Evolutionary conservation across 2,329 filamentous ascomycete genomes (phyloP).

Genomic region (Colletotrichum tropicicola): DNA sequence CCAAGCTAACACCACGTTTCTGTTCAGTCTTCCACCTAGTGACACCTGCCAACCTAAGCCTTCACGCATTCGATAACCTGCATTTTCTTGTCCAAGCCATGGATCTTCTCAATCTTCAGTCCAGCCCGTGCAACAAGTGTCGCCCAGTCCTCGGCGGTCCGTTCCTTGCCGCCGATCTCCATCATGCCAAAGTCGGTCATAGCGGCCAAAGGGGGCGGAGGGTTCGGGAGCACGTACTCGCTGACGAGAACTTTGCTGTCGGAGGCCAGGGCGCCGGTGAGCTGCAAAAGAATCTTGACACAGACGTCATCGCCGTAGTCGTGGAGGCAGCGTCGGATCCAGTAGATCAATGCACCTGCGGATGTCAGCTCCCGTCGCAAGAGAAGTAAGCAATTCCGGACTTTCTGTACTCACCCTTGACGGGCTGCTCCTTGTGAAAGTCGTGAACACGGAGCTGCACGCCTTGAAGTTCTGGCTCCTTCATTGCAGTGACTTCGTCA

Average conservation of each 20-base stretch:
- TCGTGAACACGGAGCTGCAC: conserved; percentile 19
- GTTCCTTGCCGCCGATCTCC: conserved; percentile 43
- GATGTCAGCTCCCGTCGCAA: conserved; percentile 1
- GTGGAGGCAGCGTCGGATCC: conserved; percentile 46
- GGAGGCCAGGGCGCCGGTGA: conserved; percentile 39
- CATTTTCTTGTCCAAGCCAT: conserved; percentile 17
- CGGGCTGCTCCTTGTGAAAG: conserved; percentile 33
- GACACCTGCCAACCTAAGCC: not conserved
- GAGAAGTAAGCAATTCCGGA: not conserved
- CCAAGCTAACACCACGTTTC: not conserved
- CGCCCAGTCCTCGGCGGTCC: conserved; percentile 36
- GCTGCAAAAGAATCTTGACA: conserved; percentile 39
- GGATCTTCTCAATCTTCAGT: conserved; percentile 36
- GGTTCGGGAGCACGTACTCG: conserved; percentile 39
- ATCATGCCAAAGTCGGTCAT: conserved; percentile 41
- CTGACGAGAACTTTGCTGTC: conserved; percentile 44
- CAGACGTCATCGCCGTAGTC: conserved; percentile 45
- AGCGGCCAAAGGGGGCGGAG: conserved; percentile 34
- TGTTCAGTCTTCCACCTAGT: not conserved
- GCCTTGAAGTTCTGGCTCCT: not conserved
- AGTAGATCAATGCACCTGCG: conserved; percentile 45
- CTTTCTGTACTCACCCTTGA: conserved; percentile 19
- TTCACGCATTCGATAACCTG: conserved; percentile 26
- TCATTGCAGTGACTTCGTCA: not conserved
- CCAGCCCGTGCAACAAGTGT: conserved; percentile 35